Evolutionary conservation across 208 protist genomes (phyloP).

Genomic region (Spongospora subterranea): DNA sequence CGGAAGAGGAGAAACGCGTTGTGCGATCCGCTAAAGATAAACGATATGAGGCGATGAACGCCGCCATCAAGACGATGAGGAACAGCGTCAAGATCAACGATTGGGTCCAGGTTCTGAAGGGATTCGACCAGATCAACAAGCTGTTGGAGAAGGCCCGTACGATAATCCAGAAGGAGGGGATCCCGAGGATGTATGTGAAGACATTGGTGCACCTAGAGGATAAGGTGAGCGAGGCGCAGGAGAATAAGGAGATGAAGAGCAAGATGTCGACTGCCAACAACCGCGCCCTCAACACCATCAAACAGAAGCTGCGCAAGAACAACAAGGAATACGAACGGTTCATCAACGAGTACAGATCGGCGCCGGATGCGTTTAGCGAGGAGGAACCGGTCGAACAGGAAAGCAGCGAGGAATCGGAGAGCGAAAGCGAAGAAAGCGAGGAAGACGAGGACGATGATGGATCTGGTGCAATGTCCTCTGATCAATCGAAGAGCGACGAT

Average conservation of each 20-base stretch:
- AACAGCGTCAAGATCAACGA: slow-evolving; percentile 67
- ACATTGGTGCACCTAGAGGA: slow-evolving; percentile 57
- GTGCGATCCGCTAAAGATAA: slow-evolving; percentile 63
- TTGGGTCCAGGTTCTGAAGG: slow-evolving; percentile 51
- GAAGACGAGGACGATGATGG: neutral
- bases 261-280: slow-evolving; percentile 73
- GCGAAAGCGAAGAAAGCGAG: neutral
- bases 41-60: slow-evolving; percentile 59
- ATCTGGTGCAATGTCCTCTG: neutral
- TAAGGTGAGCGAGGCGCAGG: neutral
- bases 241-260: slow-evolving; percentile 63
- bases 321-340: slow-evolving; percentile 65
- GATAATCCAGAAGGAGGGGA: slow-evolving; percentile 55
- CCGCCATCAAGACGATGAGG: neutral
- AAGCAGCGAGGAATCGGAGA: slow-evolving; percentile 21
- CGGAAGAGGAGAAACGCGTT: slow-evolving; percentile 66
- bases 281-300: slow-evolving; percentile 70
- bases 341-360: slow-evolving; percentile 65
- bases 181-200: slow-evolving; percentile 60
- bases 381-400: slow-evolving; percentile 31
- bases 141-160: slow-evolving; percentile 49
- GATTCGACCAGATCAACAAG: slow-evolving; percentile 62
- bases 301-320: slow-evolving; percentile 74
- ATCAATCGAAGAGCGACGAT: slow-evolving; percentile 27
- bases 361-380: neutral